Percentiles rank a stretch among this genome's conserved stretches.
Evolutionary conservation across 1,284 basidiomycete genomes (phyloP).

Genomic region (Cryptococcus hybrid): DNA sequence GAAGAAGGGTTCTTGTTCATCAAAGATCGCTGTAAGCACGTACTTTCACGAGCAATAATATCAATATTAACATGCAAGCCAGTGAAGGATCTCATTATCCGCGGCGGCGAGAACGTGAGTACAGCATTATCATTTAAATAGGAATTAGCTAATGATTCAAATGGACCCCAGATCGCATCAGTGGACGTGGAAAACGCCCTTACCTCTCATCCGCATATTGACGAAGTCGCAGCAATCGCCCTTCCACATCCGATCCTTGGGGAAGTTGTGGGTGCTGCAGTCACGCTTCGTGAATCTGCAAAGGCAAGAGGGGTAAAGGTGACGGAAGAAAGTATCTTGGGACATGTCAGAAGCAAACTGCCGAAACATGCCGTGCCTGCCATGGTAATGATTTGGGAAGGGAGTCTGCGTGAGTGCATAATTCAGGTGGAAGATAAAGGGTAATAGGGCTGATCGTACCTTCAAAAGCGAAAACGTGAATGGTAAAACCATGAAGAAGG

Average conservation of each 20-base stretch:
- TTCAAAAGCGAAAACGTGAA: slow-evolving; percentile 24
- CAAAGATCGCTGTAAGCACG: slow-evolving; percentile 33
- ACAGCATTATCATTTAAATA: not conserved
- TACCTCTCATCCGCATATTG: slow-evolving; percentile 28
- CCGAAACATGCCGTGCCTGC: slow-evolving; percentile 25
- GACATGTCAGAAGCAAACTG: slow-evolving; percentile 12
- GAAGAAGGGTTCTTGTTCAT: slow-evolving; percentile 39
- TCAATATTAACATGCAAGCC: not conserved
- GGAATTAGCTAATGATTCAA: not conserved
- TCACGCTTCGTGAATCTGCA: slow-evolving; percentile 19
- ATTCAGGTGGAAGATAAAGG: too few relatives aligned
- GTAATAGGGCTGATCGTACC: slow-evolving; percentile 2
- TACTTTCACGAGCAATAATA: not conserved
- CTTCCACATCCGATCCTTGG: slow-evolving; percentile 36
- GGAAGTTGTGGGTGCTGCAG: slow-evolving; percentile 37
- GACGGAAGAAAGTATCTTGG: slow-evolving; percentile 17
- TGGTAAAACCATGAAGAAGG: slow-evolving; percentile 37
- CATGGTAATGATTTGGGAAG: slow-evolving; percentile 22
- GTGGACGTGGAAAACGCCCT: slow-evolving; percentile 43
- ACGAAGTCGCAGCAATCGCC: slow-evolving; percentile 37
- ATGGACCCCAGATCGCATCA: slow-evolving; percentile 30
- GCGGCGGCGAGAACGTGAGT: slow-evolving; percentile 45
- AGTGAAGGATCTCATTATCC: slow-evolving; percentile 47
- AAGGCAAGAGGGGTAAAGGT: slow-evolving; percentile 13
- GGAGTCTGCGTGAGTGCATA: slow-evolving; percentile 26